Base-by-base conservation (phyloP, 352 stramenopile species). In the Phytophthora chlamydospora region DNA sequence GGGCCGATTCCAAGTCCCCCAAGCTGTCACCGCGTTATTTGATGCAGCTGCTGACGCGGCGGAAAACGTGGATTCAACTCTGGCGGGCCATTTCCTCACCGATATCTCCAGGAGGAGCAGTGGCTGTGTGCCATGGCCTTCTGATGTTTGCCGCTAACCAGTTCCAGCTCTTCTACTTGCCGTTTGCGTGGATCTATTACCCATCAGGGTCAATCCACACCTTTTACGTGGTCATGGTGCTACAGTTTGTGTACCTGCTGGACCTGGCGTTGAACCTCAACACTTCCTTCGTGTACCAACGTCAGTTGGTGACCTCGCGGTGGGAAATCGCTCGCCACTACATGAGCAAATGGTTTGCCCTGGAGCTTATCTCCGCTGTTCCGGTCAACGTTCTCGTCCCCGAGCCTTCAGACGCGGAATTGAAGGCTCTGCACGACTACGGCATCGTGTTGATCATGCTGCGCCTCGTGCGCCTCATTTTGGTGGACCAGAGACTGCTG, bases 41-140 rank as follows among this genome's bases (percentile, higher is more conserved):
- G 21, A 24, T 24, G 21, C 21, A 24, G 21, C 21, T 24, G 21
- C 21, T 24, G 21, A 24, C 3, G 21, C 21, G 21, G 21, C 21
- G 21, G 21, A 24, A 24, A 24, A 24, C 21, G 21, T 24, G 21
- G 21, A 24, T 24, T 24, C 21, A 24, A 3, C 21, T 24, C 21
- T 24, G 21, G 21, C 21, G 21, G 21, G 21, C 21, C 21, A 24
- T 24, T 24, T 24, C 21, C 0, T 40, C 45, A 24, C 45, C 29
- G 66, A 27, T 42, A 9, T 21, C 24, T 57, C 71, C n/a, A 75
- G 54, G 16, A 33, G 60, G 38, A 72, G 35, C 17, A 78, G 53
- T 16, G 11, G n/a, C 36, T 2, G 42, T 69, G 49, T 1, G 38
- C 4, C 32, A 85, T 67, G 17, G 72, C 62, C 2, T 75, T 51